These are phyloP conservation scores for Sedum album DNA, from an alignment of 164 flowering plant genomes.

Conservation along the genomic window DNA sequence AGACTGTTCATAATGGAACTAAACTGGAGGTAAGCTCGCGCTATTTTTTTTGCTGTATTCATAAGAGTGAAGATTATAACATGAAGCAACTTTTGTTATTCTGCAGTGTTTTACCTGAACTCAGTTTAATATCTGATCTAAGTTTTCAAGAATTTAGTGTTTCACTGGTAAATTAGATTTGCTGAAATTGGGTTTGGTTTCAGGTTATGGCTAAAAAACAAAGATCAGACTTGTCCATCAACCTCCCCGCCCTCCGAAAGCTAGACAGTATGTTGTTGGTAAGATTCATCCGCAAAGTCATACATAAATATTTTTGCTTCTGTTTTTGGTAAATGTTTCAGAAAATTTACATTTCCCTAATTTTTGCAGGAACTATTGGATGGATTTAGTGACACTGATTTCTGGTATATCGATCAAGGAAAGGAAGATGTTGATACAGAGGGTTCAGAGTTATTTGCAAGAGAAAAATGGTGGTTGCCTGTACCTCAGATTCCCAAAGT, in stretches of 20 bases:
- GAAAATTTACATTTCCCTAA: background rate
- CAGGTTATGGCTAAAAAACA: background rate
- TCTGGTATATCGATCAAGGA: slow-evolving; percentile 96
- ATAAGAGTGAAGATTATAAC: no score
- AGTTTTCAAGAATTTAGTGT: no score
- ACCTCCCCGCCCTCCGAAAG: background rate
- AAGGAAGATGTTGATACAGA: slow-evolving; percentile 50
- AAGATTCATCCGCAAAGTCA: no score
- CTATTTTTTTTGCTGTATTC: no score
- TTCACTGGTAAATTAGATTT: no score
- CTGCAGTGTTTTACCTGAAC: no score
- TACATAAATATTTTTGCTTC: no score
- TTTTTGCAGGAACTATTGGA: slow-evolving; percentile 38
- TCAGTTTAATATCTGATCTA: no score
- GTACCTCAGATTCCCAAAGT: slow-evolving; percentile 71
- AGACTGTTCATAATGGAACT: no score
- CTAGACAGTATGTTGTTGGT: background rate
- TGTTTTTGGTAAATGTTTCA: no score
- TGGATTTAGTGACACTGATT: slow-evolving; percentile 56
- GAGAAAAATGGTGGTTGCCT: slow-evolving; percentile 98
- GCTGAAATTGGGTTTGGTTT: background rate
- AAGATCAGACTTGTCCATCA: background rate
- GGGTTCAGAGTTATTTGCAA: slow-evolving; percentile 53
- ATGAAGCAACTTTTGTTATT: no score
- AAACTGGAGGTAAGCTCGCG: no score